A percentile compares a stretch with the other conserved stretches of the same genome.
Conservation (phyloP, 441 rosid genomes). For the Pelargonium hybrid region DNA sequence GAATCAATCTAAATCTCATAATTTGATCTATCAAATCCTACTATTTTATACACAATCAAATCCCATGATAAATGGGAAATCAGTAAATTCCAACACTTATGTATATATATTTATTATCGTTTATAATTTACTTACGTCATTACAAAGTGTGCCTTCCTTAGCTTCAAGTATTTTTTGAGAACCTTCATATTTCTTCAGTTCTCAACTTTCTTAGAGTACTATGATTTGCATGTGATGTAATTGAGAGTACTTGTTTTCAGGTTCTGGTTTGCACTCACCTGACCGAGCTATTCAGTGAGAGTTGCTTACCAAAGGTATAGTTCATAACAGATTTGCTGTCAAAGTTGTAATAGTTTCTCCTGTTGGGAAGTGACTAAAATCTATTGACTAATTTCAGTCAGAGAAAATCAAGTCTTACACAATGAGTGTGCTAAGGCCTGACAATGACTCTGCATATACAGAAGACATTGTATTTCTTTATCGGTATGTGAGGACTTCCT, state of each 20-base stretch:
- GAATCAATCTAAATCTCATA: no score
- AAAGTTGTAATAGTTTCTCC: constrained; percentile 4
- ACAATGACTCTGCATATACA: constrained; percentile 34
- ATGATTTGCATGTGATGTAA: background rate
- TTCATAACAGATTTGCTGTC: constrained; percentile 18
- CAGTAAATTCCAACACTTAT: no score
- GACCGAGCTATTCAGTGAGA: constrained; percentile 64
- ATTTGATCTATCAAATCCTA: no score
- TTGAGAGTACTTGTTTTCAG: constrained; percentile 28
- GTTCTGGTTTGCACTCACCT: constrained; percentile 84
- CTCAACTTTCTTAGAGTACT: background rate
- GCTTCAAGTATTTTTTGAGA: background rate
- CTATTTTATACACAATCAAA: no score
- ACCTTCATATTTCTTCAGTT: background rate
- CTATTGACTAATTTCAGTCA: constrained; percentile 35
- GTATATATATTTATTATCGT: no score
- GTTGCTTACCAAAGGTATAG: constrained; percentile 65
- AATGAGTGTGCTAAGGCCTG: constrained; percentile 85
- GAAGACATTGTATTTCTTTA: constrained; percentile 84
- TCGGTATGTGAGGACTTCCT: constrained; percentile 37
- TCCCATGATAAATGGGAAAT: no score
- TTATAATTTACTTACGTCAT: no score
- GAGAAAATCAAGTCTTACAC: constrained; percentile 69
- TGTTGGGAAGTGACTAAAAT: constrained; percentile 12
- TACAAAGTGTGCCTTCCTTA: no score